Base-by-base conservation (phyloP, 2,329 filamentous ascomycete species). In the Colletotrichum karsti region DNA sequence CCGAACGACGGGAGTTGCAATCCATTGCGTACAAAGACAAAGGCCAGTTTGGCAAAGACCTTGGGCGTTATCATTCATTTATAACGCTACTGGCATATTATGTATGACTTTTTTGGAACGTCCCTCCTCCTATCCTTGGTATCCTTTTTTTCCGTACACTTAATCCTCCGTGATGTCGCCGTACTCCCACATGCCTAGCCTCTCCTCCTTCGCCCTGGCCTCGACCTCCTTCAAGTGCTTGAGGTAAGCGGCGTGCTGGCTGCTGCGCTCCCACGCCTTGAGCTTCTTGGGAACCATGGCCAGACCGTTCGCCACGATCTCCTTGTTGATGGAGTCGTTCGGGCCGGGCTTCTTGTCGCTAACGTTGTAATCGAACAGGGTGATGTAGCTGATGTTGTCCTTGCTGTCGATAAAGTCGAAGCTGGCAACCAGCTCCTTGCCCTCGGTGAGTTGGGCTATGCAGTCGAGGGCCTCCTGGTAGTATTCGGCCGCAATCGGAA, bases 161-260 rank as follows among this genome's bases (percentile, higher is more conserved):
- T 90, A 94, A 76, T 97, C 94, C 83, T 97, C 95, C 13, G 94
- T 97, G 76, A 97, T 87, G 79, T 98, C 96, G 73, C 96, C 96
- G 81, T 98, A 99, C 87, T 99, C 96, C 95, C 95, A 99, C 88
- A 97, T 96, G 46, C 96, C 96, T 72, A 90, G 85, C 70, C 94
- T 89, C 64, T 91, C 90, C 62, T 88, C 84, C 88, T 97, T 97
- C 5, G 95, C 95, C 79, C 91, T 86, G 37, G 87, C 85, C 84
- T 97, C 92, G 57, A 92, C 88, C 79, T 92, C 87, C 76, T 88
- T 91, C 69, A 98, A 83, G 73, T 88, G 88, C 79, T 90, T 88
- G 70, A 97, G 81, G 46, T 94, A 89, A 35, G 92, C 87, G 64
- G 87, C 87, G 50, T 93, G 93, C 8, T 89, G 90, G 66, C 81